These are phyloP conservation scores for Letharia columbiana DNA, from an alignment of 495 filamentous ascomycete species.

Conservation along the genomic window DNA sequence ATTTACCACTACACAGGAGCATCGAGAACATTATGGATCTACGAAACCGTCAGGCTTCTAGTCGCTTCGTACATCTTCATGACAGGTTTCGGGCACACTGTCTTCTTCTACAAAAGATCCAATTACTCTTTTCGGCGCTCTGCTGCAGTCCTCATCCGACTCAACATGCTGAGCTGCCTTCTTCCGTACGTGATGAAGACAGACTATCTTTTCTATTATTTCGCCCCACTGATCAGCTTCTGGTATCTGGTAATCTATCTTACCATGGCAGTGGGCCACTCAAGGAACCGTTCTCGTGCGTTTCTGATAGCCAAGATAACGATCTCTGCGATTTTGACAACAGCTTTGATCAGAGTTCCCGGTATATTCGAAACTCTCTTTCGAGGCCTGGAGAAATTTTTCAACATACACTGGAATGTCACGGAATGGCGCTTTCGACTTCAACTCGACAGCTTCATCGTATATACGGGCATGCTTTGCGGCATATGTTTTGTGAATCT, in stretches of 20 bases:
- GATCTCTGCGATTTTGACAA: slow-evolving; percentile 36
- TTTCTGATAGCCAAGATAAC: slow-evolving; percentile 44
- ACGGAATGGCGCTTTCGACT: slow-evolving; percentile 39
- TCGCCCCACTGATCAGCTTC: slow-evolving; percentile 49
- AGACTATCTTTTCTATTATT: slow-evolving; percentile 52
- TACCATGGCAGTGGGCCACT: slow-evolving; percentile 37
- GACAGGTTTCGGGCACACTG: slow-evolving; percentile 51
- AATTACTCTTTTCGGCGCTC: slow-evolving; percentile 49
- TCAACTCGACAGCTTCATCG: slow-evolving; percentile 42
- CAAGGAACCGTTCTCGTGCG: slow-evolving; percentile 33
- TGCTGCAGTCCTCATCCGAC: slow-evolving; percentile 41
- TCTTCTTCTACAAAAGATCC: slow-evolving; percentile 44
- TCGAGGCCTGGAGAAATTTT: slow-evolving; percentile 29
- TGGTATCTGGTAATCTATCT: slow-evolving; percentile 51
- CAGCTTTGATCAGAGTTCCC: slow-evolving; percentile 35
- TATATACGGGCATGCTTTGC: slow-evolving; percentile 44
- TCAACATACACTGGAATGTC: slow-evolving; percentile 37
- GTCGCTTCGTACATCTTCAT: slow-evolving; percentile 56
- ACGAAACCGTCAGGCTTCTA: slow-evolving; percentile 45
- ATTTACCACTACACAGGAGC: slow-evolving; percentile 51
- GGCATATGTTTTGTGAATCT: slow-evolving; percentile 34
- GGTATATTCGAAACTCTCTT: slow-evolving; percentile 40
- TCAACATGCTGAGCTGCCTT: slow-evolving; percentile 46
- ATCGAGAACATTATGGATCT: slow-evolving; percentile 43
- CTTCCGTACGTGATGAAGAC: slow-evolving; percentile 52